Evolutionary conservation across 768 basidiomycete species (phyloP).

Genomic region (Mycena belliarum): DNA sequence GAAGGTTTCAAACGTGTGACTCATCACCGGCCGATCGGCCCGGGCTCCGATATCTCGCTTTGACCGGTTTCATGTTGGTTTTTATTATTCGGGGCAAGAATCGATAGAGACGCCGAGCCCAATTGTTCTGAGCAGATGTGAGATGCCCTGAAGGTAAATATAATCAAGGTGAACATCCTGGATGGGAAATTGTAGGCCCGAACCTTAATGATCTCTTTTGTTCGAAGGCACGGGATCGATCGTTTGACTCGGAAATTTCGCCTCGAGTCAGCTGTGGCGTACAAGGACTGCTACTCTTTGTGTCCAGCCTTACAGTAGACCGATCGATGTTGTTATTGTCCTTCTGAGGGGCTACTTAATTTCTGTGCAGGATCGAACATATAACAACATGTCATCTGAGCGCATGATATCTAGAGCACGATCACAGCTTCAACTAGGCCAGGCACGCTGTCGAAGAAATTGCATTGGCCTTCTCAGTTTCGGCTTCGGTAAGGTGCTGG

Average conservation of each 20-base stretch:
- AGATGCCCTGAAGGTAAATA: too few species aligned
- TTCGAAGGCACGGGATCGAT: not conserved
- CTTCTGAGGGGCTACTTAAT: not conserved
- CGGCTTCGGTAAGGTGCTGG: too few species aligned
- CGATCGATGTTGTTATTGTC: not conserved
- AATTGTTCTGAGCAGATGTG: too few species aligned
- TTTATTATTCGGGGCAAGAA: not conserved
- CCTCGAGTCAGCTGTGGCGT: not conserved
- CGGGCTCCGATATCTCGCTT: not conserved
- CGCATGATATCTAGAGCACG: constrained; percentile 26
- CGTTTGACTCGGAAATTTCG: not conserved
- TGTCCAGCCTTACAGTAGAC: not conserved
- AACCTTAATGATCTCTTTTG: not conserved
- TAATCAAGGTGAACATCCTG: too few species aligned
- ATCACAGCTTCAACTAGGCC: constrained; percentile 48
- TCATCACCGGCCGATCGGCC: not conserved
- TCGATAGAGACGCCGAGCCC: too few species aligned
- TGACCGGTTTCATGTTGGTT: not conserved
- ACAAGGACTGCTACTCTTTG: not conserved
- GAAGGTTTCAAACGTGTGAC: not conserved
- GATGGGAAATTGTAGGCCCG: too few species aligned
- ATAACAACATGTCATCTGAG: too few species aligned
- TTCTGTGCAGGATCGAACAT: not conserved
- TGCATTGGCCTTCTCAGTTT: too few species aligned
- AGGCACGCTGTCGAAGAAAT: constrained; percentile 47